Percentiles rank a stretch among this genome's conserved stretches.
These are phyloP conservation scores for Vitis hybrid DNA, from an alignment of 177 flowering plant species.

Conservation along the genomic window DNA sequence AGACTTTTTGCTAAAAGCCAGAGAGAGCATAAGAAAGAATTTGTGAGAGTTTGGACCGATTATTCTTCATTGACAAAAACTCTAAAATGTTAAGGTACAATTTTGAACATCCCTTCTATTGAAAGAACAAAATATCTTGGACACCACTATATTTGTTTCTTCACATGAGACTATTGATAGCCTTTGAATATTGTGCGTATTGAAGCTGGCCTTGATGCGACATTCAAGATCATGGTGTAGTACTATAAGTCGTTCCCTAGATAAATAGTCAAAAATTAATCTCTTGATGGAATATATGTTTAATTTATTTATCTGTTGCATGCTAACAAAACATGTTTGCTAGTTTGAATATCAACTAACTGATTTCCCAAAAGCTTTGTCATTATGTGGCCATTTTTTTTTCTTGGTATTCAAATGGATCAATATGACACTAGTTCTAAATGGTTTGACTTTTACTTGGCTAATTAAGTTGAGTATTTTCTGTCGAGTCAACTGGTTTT, in stretches of 20 bases:
- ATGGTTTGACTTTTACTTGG: too few relatives aligned
- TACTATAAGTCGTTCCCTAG: background rate
- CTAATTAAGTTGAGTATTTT: too few relatives aligned
- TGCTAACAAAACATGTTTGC: background rate
- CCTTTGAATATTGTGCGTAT: background rate
- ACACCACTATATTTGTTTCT: background rate
- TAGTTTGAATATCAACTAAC: background rate
- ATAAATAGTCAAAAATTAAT: background rate
- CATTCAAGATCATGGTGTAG: background rate
- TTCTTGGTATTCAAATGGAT: too few relatives aligned
- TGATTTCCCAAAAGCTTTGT: background rate
- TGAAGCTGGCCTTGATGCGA: slow-evolving; percentile 4
- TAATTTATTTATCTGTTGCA: background rate
- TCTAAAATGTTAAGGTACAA: slow-evolving; percentile 34
- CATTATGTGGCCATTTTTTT: background rate
- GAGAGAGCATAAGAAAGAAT: too few relatives aligned
- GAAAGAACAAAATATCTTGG: background rate
- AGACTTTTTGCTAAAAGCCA: too few relatives aligned
- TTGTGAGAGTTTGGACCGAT: too few relatives aligned
- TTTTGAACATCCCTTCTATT: background rate
- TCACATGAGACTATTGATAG: background rate
- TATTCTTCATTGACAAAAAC: too few relatives aligned
- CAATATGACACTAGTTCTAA: too few relatives aligned
- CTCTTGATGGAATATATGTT: too few relatives aligned
- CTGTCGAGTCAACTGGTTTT: too few relatives aligned